A percentile compares a stretch with the other conserved stretches of the same genome.
Evolutionary conservation across 2,329 filamentous ascomycete genomes (phyloP).

Genomic region (Paramyrothecium sp.): DNA sequence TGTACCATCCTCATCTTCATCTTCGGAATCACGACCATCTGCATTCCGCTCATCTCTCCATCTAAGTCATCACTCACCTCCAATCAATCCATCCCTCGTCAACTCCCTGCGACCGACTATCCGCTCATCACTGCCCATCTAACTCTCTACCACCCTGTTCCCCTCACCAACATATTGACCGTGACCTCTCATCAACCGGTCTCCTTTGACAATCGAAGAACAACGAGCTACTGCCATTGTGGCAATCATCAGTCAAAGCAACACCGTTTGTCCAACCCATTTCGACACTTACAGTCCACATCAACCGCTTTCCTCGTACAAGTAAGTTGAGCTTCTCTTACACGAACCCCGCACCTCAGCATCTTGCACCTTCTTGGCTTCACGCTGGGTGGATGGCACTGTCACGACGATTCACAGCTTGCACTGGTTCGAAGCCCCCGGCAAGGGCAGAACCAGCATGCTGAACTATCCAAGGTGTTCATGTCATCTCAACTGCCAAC

Average conservation of each 20-base stretch:
- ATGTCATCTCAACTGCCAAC: no score
- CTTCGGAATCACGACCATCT: background rate
- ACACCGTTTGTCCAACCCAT: no score
- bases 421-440: no score
- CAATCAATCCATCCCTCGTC: background rate
- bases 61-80: background rate
- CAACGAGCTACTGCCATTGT: background rate
- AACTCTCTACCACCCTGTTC: background rate
- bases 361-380: background rate
- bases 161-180: background rate
- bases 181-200: background rate
- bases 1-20: background rate
- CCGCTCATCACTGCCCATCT: background rate
- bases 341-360: background rate
- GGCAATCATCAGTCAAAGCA: background rate
- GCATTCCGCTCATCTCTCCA: background rate
- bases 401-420: no score
- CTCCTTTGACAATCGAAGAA: background rate
- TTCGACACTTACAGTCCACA: no score
- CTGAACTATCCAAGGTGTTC: no score
- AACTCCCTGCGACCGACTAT: background rate
- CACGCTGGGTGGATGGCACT: background rate
- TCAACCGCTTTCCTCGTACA: background rate
- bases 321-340: background rate
- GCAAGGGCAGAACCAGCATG: no score